Evolutionary conservation across 805 yeast genomes (phyloP).

Genomic region (Schizosaccharomyces lindneri): DNA sequence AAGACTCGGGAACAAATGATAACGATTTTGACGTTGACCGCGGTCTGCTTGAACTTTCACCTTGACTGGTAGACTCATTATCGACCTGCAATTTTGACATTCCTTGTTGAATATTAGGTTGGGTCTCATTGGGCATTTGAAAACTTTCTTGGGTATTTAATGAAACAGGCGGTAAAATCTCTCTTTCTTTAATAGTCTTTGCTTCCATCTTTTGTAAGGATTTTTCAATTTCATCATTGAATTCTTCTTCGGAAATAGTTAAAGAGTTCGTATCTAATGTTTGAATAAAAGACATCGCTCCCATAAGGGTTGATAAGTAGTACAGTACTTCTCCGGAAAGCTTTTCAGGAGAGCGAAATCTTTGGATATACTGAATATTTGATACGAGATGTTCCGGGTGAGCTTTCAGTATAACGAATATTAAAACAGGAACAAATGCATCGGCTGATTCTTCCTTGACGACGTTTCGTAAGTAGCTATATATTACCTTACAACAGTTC

Average conservation of each 20-base stretch:
- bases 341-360: slow-evolving; percentile 54
- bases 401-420: slow-evolving; percentile 51
- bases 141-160: slow-evolving; percentile 4
- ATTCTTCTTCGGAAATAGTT: slow-evolving; percentile 37
- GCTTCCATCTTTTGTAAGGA: slow-evolving; percentile 18
- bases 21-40: too few relatives aligned
- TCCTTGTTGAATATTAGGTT: neutral
- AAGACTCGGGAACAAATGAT: too few relatives aligned
- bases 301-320: slow-evolving; percentile 70
- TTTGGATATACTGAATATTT: slow-evolving; percentile 61
- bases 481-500: slow-evolving; percentile 78
- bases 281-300: slow-evolving; percentile 61
- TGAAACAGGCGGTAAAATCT: slow-evolving; percentile 8
- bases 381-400: slow-evolving; percentile 42
- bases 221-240: slow-evolving; percentile 15
- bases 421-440: slow-evolving; percentile 69
- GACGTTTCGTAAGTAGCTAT: slow-evolving; percentile 52
- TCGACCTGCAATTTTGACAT: too few relatives aligned
- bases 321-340: slow-evolving; percentile 74
- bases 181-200: slow-evolving; percentile 17
- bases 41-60: too few relatives aligned
- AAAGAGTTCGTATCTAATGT: slow-evolving; percentile 31
- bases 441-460: slow-evolving; percentile 70
- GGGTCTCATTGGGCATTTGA: neutral
- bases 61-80: too few relatives aligned